A percentile compares a stretch with the other conserved stretches of the same genome.
These are phyloP conservation scores for Chaetomiaceae sp. DNA, from an alignment of 2,329 filamentous ascomycete species.

Conservation along the genomic window DNA sequence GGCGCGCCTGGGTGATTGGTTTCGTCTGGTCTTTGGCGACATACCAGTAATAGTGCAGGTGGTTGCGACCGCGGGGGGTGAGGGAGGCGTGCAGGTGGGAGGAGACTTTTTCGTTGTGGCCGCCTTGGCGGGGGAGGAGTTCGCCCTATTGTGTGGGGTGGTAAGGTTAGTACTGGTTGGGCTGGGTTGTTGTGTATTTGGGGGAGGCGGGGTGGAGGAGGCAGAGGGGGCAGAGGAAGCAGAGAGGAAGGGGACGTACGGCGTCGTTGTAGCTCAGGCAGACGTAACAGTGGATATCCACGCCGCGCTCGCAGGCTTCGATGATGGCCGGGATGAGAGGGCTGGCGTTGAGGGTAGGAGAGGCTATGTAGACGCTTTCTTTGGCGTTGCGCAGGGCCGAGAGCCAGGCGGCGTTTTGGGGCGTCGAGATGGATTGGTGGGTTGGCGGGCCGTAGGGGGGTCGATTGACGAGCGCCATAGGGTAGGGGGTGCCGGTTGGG, in stretches of 20 bases:
- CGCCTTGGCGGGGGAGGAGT: slow-evolving; percentile 52
- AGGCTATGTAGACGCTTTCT: slow-evolving; percentile 68
- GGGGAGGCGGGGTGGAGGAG: slow-evolving; percentile 4
- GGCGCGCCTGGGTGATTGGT: slow-evolving; percentile 63
- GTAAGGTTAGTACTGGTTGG: background rate
- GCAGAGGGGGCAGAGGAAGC: background rate
- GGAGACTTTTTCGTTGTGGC: slow-evolving; percentile 26
- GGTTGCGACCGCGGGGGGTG: slow-evolving; percentile 40
- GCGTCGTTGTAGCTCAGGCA: slow-evolving; percentile 77
- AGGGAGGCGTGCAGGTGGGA: slow-evolving; percentile 54
- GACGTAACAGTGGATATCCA: slow-evolving; percentile 66
- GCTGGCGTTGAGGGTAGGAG: slow-evolving; percentile 70
- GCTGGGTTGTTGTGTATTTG: background rate
- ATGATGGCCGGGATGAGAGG: slow-evolving; percentile 60
- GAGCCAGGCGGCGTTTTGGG: slow-evolving; percentile 73
- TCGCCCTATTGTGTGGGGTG: slow-evolving; percentile 50
- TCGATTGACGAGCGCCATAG: slow-evolving; percentile 68
- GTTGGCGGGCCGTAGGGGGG: slow-evolving; percentile 62
- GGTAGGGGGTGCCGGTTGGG: slow-evolving; percentile 51
- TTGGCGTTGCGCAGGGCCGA: slow-evolving; percentile 63
- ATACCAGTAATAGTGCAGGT: slow-evolving; percentile 64
- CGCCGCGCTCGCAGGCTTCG: slow-evolving; percentile 60
- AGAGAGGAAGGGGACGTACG: slow-evolving; percentile 35
- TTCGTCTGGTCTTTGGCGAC: slow-evolving; percentile 66
- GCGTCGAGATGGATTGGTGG: slow-evolving; percentile 56